Evolutionary conservation across 352 stramenopile species (phyloP).

Genomic region (Globisporangium polare): DNA sequence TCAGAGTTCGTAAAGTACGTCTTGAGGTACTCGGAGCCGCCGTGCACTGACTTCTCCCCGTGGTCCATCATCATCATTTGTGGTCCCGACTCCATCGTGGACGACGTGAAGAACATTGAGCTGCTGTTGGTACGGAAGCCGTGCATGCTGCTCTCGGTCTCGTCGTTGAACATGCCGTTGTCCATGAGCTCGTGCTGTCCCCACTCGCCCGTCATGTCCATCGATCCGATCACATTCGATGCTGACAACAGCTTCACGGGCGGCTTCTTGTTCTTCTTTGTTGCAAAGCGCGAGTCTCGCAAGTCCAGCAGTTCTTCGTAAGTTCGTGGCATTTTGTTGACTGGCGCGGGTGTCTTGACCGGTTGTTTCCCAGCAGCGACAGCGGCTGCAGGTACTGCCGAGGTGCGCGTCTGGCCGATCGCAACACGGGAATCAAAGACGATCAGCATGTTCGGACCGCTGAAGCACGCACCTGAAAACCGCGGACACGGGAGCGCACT

Average conservation of each 20-base stretch:
- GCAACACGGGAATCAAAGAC: constrained; percentile 82
- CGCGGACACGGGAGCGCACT: constrained; percentile 64
- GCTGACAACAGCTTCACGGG: constrained; percentile 45
- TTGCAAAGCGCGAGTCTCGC: constrained; percentile 69
- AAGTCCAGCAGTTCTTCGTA: constrained; percentile 76
- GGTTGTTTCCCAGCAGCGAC: constrained; percentile 56
- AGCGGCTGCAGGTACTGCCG: constrained; percentile 33
- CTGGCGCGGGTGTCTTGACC: constrained; percentile 26
- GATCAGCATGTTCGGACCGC: constrained; percentile 79
- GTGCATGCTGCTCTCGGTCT: constrained; percentile 17
- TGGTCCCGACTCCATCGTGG: constrained; percentile 12
- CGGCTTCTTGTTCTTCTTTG: constrained; percentile 78
- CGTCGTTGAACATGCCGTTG: constrained; percentile 25
- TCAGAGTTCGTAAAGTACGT: constrained; percentile 66
- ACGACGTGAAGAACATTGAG: constrained; percentile 36
- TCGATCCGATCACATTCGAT: constrained; percentile 42
- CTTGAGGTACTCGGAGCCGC: constrained; percentile 70
- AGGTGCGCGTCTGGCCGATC: constrained; percentile 63
- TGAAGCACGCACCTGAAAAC: constrained; percentile 78
- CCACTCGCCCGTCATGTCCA: constrained; percentile 55
- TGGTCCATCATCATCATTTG: constrained; percentile 22
- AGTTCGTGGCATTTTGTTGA: constrained; percentile 61
- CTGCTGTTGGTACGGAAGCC: constrained; percentile 18
- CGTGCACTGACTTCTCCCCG: constrained; percentile 47
- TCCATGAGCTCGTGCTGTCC: constrained; percentile 25